phyloP scores from a whole-genome alignment of 2,329 filamentous ascomycete species.

The Colletotrichum phormii region DNA sequence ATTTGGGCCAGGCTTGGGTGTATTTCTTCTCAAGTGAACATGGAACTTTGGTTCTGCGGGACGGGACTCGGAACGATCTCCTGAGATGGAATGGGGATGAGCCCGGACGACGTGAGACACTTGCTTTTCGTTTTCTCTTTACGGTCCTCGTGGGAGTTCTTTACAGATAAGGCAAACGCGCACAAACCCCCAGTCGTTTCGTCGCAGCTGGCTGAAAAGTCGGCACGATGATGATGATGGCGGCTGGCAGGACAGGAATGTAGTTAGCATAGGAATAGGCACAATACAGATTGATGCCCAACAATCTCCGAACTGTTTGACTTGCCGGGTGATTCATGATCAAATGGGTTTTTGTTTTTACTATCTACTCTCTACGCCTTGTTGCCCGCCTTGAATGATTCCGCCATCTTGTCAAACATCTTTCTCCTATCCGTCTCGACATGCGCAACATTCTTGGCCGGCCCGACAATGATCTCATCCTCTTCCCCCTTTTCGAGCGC shows the following conservation, averaged over 20 bases:
- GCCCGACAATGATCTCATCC: conserved; percentile 43
- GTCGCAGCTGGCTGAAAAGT: conserved; percentile 24
- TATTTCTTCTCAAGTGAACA: conserved; percentile 20
- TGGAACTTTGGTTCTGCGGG: conserved; percentile 20
- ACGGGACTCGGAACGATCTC: conserved; percentile 18
- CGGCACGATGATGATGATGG: conserved; percentile 16
- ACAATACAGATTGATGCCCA: conserved; percentile 36
- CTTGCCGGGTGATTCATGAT: too few relatives aligned
- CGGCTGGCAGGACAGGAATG: conserved; percentile 27
- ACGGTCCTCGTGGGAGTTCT: conserved; percentile 26
- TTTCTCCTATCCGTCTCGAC: conserved; percentile 26
- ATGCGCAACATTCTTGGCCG: conserved; percentile 22
- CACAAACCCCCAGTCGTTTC: conserved; percentile 18
- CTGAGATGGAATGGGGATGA: conserved; percentile 27
- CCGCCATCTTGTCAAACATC: conserved; percentile 19
- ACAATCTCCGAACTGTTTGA: background rate
- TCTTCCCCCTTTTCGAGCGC: conserved; percentile 54
- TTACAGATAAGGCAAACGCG: conserved; percentile 10
- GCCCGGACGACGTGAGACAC: conserved; percentile 18
- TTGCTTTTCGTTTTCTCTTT: conserved; percentile 32
- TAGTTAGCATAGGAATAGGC: conserved; percentile 34
- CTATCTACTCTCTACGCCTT: background rate
- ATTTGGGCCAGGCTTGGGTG: conserved; percentile 12
- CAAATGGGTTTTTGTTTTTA: too few relatives aligned
- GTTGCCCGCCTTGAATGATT: conserved; percentile 6